phyloP scores from a whole-genome alignment of 2,329 filamentous ascomycete genomes.

The Cladosporium colombiae region DNA sequence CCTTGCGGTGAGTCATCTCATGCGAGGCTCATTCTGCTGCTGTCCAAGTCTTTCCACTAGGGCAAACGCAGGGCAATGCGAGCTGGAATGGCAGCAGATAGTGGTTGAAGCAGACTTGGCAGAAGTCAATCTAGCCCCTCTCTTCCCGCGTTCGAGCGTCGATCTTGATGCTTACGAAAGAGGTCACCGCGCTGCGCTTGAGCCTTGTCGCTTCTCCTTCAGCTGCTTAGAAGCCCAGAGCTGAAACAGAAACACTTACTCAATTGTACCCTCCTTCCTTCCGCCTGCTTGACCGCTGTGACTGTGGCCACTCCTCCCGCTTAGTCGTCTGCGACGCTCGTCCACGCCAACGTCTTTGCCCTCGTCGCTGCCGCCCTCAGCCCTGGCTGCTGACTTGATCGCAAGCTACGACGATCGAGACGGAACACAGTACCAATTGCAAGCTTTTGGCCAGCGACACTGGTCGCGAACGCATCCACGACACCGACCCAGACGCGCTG shows the following conservation, averaged over 20 bases:
- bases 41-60: neutral
- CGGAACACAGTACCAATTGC: neutral
- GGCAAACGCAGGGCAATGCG: neutral
- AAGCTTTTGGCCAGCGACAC: neutral
- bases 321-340: neutral
- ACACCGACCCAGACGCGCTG: neutral
- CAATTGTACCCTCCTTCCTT: neutral
- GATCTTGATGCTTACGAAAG: slow-evolving; percentile 18
- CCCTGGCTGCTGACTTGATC: slow-evolving; percentile 1
- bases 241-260: neutral
- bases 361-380: neutral
- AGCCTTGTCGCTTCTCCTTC: neutral
- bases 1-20: slow-evolving; percentile 6
- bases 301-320: neutral
- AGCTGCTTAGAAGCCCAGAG: neutral
- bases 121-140: slow-evolving; percentile 12
- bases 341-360: neutral
- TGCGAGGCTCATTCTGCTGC: neutral
- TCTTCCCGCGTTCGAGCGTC: neutral
- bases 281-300: neutral
- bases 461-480: neutral
- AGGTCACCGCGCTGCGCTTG: slow-evolving; percentile 12
- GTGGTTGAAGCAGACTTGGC: neutral
- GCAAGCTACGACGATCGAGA: neutral
- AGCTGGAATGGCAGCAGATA: neutral